These are phyloP conservation scores for Amanita brunnescens DNA, from an alignment of 768 basidiomycete species.

Conservation along the genomic window DNA sequence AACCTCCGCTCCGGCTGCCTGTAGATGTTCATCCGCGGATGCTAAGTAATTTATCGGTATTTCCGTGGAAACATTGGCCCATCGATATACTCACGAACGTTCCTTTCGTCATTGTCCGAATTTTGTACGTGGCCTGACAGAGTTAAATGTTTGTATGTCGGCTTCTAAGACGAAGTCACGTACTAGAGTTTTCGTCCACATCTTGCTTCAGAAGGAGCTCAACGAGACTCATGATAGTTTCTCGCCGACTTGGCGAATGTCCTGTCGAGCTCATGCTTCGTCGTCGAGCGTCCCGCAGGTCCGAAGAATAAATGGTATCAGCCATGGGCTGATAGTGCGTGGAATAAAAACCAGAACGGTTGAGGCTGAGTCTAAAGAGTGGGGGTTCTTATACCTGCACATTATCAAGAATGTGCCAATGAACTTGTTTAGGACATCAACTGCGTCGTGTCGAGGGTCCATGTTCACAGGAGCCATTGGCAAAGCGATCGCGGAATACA, in stretches of 20 bases:
- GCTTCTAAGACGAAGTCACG: conserved; percentile 8
- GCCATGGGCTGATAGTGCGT: background rate
- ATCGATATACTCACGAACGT: conserved; percentile 46
- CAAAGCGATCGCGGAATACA: background rate
- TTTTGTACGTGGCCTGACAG: conserved; percentile 26
- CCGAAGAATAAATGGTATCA: background rate
- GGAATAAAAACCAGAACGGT: background rate
- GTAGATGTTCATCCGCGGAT: conserved; percentile 61
- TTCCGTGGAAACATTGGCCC: background rate
- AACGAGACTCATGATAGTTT: conserved; percentile 42
- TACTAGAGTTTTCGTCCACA: conserved; percentile 23
- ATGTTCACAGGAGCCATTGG: background rate
- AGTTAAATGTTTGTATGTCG: background rate
- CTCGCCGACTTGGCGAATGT: conserved; percentile 24
- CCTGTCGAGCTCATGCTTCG: conserved; percentile 1
- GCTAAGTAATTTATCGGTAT: conserved; percentile 24
- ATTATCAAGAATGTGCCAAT: background rate
- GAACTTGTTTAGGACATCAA: background rate
- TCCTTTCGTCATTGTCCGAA: conserved; percentile 53
- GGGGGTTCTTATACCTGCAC: background rate
- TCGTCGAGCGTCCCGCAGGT: background rate
- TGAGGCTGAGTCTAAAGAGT: background rate
- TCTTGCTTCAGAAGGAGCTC: conserved; percentile 38
- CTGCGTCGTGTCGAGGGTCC: background rate
- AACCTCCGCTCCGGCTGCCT: conserved; percentile 54